phyloP scores from a whole-genome alignment of 352 stramenopile species.

The Phytophthora fragariae region DNA sequence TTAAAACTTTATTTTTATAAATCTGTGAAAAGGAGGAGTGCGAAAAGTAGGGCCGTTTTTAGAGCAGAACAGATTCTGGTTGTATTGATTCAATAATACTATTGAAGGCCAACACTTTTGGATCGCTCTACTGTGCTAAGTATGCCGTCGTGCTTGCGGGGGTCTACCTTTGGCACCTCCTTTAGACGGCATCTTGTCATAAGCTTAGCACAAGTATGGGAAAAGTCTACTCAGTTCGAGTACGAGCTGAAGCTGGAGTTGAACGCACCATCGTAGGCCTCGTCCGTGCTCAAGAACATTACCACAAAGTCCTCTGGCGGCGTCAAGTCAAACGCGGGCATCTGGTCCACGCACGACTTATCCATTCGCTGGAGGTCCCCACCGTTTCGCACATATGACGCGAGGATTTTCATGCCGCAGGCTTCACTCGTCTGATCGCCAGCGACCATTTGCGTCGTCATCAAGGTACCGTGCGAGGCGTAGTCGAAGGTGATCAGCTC shows the following conservation, averaged over 20 bases:
- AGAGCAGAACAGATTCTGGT: too few relatives aligned
- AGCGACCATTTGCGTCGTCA: slow-evolving; percentile 10
- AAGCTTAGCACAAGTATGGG: too few relatives aligned
- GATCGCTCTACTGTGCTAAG: too few relatives aligned
- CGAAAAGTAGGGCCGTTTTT: too few relatives aligned
- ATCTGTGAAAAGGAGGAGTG: too few relatives aligned
- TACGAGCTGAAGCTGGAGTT: not conserved
- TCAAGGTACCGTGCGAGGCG: slow-evolving; percentile 31
- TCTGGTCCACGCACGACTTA: slow-evolving; percentile 40
- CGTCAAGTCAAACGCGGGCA: slow-evolving; percentile 37
- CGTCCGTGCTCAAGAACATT: slow-evolving; percentile 36
- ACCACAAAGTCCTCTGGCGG: not conserved
- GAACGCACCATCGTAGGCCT: slow-evolving; percentile 43
- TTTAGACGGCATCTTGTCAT: too few relatives aligned
- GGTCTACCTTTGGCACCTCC: too few relatives aligned
- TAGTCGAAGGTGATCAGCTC: slow-evolving; percentile 52
- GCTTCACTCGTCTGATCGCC: slow-evolving; percentile 23
- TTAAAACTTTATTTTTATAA: too few relatives aligned
- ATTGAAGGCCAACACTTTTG: too few relatives aligned
- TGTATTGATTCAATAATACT: too few relatives aligned
- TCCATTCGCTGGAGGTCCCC: slow-evolving; percentile 43
- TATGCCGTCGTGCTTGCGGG: too few relatives aligned
- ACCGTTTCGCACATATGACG: slow-evolving; percentile 37
- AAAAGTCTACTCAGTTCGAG: too few relatives aligned
- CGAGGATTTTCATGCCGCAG: slow-evolving; percentile 47